Conservation (phyloP, 163 green algal species). For the Coccomyxa subellipsoidea region DNA sequence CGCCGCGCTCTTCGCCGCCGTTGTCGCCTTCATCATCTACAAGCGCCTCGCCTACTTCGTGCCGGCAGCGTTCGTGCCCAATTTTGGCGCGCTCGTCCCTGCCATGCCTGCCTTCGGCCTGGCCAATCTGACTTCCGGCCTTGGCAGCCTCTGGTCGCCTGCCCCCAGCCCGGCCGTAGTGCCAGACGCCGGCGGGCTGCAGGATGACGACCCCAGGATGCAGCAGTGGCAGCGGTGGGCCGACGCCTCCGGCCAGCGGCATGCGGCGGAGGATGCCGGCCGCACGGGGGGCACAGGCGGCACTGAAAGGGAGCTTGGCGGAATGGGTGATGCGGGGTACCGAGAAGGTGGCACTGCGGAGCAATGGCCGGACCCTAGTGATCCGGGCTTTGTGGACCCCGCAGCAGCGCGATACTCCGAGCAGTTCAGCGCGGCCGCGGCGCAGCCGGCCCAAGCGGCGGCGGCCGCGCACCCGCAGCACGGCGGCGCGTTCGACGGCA, state of each 20-base stretch:
- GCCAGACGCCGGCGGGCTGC: neutral
- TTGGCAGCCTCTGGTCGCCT: neutral
- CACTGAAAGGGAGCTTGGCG: neutral
- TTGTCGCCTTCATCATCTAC: constrained; percentile 43
- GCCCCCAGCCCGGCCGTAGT: too few species aligned
- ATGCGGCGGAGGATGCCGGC: neutral
- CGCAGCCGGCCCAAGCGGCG: neutral
- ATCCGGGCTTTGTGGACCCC: neutral
- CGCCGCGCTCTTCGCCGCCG: constrained; percentile 37
- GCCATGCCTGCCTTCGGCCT: neutral
- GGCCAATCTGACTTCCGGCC: neutral
- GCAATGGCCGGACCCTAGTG: neutral
- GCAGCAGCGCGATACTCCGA: neutral
- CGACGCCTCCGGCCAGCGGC: neutral
- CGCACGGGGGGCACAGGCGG: neutral
- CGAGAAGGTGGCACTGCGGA: neutral
- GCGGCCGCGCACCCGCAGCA: neutral
- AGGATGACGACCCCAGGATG: neutral
- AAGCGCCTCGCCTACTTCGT: constrained; percentile 49
- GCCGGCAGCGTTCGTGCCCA: constrained; percentile 10
- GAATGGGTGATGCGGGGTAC: neutral
- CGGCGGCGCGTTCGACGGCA: neutral
- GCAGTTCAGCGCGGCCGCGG: neutral
- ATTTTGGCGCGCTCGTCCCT: neutral
- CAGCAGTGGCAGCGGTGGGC: neutral